These are phyloP conservation scores for Leccinellum rugosiceps DNA, from an alignment of 768 basidiomycete species.

Conservation along the genomic window DNA sequence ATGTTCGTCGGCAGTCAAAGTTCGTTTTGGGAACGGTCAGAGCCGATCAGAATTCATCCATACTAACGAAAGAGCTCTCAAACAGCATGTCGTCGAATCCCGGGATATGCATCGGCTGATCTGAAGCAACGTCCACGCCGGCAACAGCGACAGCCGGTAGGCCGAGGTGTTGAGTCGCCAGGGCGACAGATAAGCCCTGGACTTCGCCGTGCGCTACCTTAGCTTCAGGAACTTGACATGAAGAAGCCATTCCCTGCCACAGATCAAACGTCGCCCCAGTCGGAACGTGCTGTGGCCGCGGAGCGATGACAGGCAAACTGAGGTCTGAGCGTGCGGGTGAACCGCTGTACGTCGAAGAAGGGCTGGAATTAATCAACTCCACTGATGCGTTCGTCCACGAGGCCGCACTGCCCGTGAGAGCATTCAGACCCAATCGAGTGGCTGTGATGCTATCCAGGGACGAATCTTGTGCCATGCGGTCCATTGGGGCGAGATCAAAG, in stretches of 20 bases:
- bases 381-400: slow-evolving; percentile 15
- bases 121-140: slow-evolving; percentile 1
- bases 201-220: slow-evolving; percentile 1
- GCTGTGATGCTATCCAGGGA: slow-evolving; percentile 8
- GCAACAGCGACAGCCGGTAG: slow-evolving; percentile 3
- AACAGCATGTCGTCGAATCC: slow-evolving; percentile 20
- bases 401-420: background rate
- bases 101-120: slow-evolving; percentile 1
- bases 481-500: slow-evolving; percentile 25
- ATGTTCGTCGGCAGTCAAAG: background rate
- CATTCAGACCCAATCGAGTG: slow-evolving; percentile 8
- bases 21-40: background rate
- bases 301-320: slow-evolving; percentile 27
- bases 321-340: slow-evolving; percentile 37
- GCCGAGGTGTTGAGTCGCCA: slow-evolving; percentile 5
- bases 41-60: slow-evolving; percentile 11
- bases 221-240: background rate
- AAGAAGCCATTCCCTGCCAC: slow-evolving; percentile 15
- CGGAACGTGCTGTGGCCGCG: slow-evolving; percentile 21
- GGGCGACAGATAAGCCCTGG: background rate
- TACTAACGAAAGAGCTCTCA: slow-evolving; percentile 2
- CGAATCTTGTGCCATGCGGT: slow-evolving; percentile 22
- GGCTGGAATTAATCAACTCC: slow-evolving; percentile 26
- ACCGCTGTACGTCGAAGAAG: slow-evolving; percentile 43
- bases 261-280: slow-evolving; percentile 10